Conservation (phyloP, 495 filamentous ascomycete species). For the Aspergillus diversus region DNA sequence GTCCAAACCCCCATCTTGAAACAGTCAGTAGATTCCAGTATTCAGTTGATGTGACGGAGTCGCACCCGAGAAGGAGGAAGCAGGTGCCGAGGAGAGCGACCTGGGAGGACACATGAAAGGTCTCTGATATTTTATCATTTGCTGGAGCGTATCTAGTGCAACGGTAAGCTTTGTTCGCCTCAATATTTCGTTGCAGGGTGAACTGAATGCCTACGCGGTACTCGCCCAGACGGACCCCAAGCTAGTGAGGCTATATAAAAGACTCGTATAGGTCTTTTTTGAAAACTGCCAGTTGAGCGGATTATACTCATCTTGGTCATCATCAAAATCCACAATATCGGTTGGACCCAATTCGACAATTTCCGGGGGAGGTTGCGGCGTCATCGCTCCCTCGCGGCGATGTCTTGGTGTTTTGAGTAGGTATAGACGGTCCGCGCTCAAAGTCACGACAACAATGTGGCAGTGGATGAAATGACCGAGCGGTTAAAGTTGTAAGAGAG, state of each 20-base stretch:
- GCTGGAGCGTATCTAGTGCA: not conserved
- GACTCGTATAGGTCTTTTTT: constrained; percentile 1
- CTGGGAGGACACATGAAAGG: constrained; percentile 5
- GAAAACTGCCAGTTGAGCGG: constrained; percentile 7
- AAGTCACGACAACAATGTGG: not conserved
- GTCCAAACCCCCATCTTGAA: constrained; percentile 14
- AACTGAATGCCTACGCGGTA: constrained; percentile 6
- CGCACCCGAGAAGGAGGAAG: constrained; percentile 3
- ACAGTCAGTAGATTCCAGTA: not conserved
- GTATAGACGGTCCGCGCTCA: not conserved
- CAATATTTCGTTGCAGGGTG: not conserved
- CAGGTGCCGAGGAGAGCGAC: constrained; percentile 3
- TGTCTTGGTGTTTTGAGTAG: not conserved
- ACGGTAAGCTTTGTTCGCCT: not conserved
- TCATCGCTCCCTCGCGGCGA: not conserved
- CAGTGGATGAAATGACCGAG: not conserved
- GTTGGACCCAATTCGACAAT: constrained; percentile 1
- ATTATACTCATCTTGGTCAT: not conserved
- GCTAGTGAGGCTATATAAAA: constrained; percentile 9
- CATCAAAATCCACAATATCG: constrained; percentile 8
- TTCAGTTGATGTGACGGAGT: not conserved
- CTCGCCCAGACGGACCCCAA: constrained; percentile 7
- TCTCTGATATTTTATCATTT: constrained; percentile 7
- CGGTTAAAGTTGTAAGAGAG: not conserved
- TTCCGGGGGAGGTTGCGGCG: not conserved